Evolutionary conservation across 2,329 filamentous ascomycete genomes (phyloP), one percentile per base, ranked within the genome.

Genomic region (Arachnopeziza araneosa): DNA sequence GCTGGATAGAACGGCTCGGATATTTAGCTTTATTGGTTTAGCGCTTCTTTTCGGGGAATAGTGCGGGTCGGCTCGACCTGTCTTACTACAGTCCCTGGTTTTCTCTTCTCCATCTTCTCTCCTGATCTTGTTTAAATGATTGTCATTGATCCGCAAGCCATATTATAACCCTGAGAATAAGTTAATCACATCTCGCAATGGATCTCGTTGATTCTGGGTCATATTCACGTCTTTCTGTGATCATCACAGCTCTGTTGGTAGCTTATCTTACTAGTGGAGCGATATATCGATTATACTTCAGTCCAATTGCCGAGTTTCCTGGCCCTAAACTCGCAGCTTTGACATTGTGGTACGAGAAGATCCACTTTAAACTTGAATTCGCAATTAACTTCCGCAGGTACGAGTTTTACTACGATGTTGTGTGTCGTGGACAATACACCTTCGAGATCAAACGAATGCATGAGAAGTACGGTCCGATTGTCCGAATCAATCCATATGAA

Each of bases 361-460:
- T 2, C 36, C 17, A 14, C 7, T 7, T 32, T 7, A 44, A 44
- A 44, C 36, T 44, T 7, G 5, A 14, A 44, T 7, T 44, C 2
- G 17, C 4, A 7, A 44, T 44, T 44, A 14, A 44, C 17, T 7
- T 44, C 36, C 5, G 36, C 12, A 44, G 36, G 36, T 69, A 67
- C 32, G 57, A 59, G 26, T 54, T 56, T 19, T 79, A 76, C 67
- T 78, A 77, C 60, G 76, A 79, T 59, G 55, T 67, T 14, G 24
- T 54, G 9, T 26, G 26, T 9, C 23, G 24, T 8, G 60, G 63
- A 14, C 48, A 55, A 52, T 56, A 77, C 60, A 77, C 71, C 12
- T 76, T 73, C 64, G 73, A 77, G 59, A 76, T 79, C 49, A 68
- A 72, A 54, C 72, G 76, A 56, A 66, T 79, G 67, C 77, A 79